phyloP scores from a whole-genome alignment of 306 rosid species.

The Sicyos edulis region DNA sequence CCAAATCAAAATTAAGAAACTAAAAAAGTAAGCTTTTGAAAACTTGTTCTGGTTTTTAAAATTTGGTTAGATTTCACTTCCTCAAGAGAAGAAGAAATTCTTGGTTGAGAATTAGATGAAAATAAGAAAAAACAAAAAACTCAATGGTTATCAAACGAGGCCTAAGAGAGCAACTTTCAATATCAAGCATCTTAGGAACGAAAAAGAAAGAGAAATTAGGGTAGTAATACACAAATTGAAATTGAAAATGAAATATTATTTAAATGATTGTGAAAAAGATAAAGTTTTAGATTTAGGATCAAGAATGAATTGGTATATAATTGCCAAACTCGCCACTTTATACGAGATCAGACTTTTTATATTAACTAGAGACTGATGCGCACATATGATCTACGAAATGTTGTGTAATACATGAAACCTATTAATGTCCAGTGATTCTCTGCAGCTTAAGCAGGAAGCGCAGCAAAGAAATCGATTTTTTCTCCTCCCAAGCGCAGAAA shows the following conservation, averaged over 20 bases:
- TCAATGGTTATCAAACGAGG: too few species aligned
- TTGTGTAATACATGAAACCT: not conserved
- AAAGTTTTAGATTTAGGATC: not conserved
- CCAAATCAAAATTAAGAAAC: too few species aligned
- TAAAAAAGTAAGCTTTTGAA: too few species aligned
- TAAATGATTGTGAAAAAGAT: constrained; percentile 1
- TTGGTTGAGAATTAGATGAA: too few species aligned
- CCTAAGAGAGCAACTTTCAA: not conserved
- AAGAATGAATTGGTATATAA: not conserved
- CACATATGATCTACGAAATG: not conserved
- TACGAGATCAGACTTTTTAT: not conserved
- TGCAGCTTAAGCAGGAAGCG: not conserved
- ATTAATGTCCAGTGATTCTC: not conserved
- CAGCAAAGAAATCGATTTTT: not conserved
- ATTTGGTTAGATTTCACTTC: too few species aligned
- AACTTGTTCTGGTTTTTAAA: too few species aligned
- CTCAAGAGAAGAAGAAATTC: too few species aligned
- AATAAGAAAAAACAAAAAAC: too few species aligned
- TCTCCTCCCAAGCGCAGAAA: not conserved
- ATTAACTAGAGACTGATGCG: not conserved
- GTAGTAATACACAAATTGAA: not conserved
- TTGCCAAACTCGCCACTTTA: not conserved
- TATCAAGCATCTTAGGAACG: not conserved
- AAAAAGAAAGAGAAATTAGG: not conserved
- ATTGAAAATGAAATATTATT: not conserved